Evolutionary conservation across 2,329 filamentous ascomycete species (phyloP).

Genomic region (Pseudogymnoascus sp.): DNA sequence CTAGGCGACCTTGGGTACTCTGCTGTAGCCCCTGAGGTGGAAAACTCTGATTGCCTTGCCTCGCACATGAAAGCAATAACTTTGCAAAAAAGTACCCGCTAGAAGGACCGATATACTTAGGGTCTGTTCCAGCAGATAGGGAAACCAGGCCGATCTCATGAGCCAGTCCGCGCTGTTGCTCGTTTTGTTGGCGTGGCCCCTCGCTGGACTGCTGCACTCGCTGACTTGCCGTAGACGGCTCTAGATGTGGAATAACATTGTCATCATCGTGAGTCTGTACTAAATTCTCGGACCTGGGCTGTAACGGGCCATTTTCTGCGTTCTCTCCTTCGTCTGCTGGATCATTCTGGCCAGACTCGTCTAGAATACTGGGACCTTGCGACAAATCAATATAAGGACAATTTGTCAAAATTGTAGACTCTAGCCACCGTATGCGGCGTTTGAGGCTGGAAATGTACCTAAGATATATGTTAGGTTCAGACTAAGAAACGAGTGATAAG

Average conservation of each 20-base stretch:
- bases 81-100: conserved; percentile 48
- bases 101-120: conserved; percentile 47
- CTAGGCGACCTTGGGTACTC: neutral
- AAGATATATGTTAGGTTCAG: conserved; percentile 8
- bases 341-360: neutral
- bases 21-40: conserved; percentile 12
- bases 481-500: neutral
- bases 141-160: conserved; percentile 48
- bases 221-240: conserved; percentile 6
- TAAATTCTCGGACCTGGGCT: neutral
- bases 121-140: conserved; percentile 39
- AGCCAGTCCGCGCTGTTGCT: conserved; percentile 25
- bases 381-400: conserved; percentile 37
- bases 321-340: neutral
- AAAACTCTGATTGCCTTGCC: conserved; percentile 20
- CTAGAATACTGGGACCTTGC: conserved; percentile 16
- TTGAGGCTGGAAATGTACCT: conserved; percentile 34
- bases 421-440: conserved; percentile 39
- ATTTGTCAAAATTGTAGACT: conserved; percentile 35
- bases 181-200: conserved; percentile 12
- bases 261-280: neutral
- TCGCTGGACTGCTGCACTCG: conserved; percentile 10
- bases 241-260: neutral
- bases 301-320: neutral
- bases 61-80: conserved; percentile 37